These are phyloP conservation scores for Ceratocystis lukuohia DNA, from an alignment of 2,329 filamentous ascomycete genomes.

Conservation along the genomic window DNA sequence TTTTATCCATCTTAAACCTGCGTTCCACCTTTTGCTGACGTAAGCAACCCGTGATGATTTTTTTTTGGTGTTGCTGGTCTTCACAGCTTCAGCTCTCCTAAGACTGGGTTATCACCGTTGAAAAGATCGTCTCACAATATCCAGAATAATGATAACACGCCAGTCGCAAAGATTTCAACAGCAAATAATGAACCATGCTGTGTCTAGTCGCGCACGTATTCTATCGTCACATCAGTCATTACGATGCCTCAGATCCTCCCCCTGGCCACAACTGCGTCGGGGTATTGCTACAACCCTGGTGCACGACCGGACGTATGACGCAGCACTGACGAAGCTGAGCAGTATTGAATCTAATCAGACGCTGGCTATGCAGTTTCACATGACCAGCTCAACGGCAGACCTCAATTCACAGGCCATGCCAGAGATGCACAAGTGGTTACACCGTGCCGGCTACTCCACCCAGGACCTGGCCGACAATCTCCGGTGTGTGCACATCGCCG, in stretches of 20 bases:
- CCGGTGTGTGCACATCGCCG: slow-evolving; percentile 65
- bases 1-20: neutral
- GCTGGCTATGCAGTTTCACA: slow-evolving; percentile 39
- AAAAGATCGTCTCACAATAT: neutral
- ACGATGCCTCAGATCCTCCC: neutral
- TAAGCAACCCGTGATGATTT: slow-evolving; percentile 15
- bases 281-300: slow-evolving; percentile 3
- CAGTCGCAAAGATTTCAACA: neutral
- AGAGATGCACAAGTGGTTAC: slow-evolving; percentile 68
- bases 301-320: slow-evolving; percentile 36
- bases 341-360: slow-evolving; percentile 68
- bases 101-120: neutral
- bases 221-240: neutral
- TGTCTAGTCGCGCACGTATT: neutral
- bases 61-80: neutral
- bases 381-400: slow-evolving; percentile 21
- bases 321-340: slow-evolving; percentile 61
- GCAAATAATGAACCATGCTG: neutral
- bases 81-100: neutral
- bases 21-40: slow-evolving; percentile 13
- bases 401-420: slow-evolving; percentile 65
- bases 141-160: slow-evolving; percentile 7
- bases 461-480: slow-evolving; percentile 30
- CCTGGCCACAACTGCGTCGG: neutral
- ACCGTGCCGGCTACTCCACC: slow-evolving; percentile 56